Conservation (phyloP, 495 filamentous ascomycete genomes). For the Daldinia grandis region DNA sequence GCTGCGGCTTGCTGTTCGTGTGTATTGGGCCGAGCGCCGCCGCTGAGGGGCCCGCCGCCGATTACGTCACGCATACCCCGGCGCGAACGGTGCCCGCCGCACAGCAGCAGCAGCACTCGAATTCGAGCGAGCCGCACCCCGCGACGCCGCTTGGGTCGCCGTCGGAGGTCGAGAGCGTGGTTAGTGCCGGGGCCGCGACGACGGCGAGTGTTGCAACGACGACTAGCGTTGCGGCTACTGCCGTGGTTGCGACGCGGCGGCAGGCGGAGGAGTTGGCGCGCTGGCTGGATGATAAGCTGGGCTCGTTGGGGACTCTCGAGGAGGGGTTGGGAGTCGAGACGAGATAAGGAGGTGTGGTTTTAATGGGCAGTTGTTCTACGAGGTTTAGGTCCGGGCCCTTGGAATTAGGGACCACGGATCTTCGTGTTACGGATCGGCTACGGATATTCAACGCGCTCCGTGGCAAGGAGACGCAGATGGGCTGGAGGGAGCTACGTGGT, state of each 20-base stretch:
- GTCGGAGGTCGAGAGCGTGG: constrained; percentile 48
- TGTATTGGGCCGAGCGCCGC: constrained; percentile 55
- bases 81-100: constrained; percentile 24
- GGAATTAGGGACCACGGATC: neutral
- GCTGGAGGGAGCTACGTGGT: neutral
- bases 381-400: neutral
- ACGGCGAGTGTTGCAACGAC: constrained; percentile 43
- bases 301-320: constrained; percentile 52
- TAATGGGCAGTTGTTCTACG: neutral
- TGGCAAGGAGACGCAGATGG: neutral
- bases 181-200: constrained; percentile 43
- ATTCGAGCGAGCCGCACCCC: constrained; percentile 18
- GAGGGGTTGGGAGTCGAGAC: constrained; percentile 50
- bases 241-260: constrained; percentile 51
- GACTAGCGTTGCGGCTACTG: constrained; percentile 39
- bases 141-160: constrained; percentile 44
- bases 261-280: constrained; percentile 59
- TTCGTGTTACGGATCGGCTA: neutral
- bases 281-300: constrained; percentile 55
- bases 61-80: neutral
- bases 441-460: neutral
- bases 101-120: constrained; percentile 10
- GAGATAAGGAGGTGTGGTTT: constrained; percentile 14
- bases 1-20: constrained; percentile 62
- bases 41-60: constrained; percentile 8